A percentile compares a stretch with the other conserved stretches of the same genome.
phyloP scores from a whole-genome alignment of 306 rosid genomes.

The Prunus salicina region DNA sequence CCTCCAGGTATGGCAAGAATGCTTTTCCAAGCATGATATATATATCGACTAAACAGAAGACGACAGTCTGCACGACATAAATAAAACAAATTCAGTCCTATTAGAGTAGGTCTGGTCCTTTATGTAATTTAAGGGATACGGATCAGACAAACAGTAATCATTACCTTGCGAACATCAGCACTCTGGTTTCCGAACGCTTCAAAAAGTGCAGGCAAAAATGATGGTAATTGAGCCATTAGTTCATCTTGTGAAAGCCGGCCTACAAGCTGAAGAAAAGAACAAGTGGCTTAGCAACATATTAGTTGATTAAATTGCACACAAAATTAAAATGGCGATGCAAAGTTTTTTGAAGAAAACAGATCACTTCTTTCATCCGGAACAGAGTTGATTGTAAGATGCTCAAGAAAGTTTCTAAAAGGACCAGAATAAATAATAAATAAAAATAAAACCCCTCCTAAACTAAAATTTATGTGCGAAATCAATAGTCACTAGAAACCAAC shows the following conservation, averaged over 20 bases:
- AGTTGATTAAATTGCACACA: background rate
- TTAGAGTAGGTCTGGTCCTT: background rate
- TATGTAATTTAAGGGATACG: background rate
- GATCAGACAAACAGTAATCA: conserved; percentile 5
- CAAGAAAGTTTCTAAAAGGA: background rate
- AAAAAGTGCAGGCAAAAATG: conserved; percentile 91
- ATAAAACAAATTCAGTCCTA: background rate
- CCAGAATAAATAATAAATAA: background rate
- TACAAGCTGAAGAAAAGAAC: conserved; percentile 59
- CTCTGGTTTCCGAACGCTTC: conserved; percentile 97
- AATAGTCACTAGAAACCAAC: background rate
- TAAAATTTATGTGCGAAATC: background rate
- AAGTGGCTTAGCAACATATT: conserved; percentile 2
- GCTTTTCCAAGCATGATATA: conserved; percentile 98
- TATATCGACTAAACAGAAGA: conserved; percentile 95
- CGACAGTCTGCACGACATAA: conserved; percentile 79
- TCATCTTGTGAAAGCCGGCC: conserved; percentile 86
- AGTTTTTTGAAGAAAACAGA: background rate
- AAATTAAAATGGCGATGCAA: background rate
- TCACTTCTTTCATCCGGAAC: background rate
- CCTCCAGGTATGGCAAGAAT: conserved; percentile 91
- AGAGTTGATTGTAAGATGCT: background rate
- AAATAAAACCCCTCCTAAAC: background rate
- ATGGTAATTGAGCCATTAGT: conserved; percentile 79
- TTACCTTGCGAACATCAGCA: conserved; percentile 99